Conservation (phyloP, 2,329 filamentous ascomycete genomes). For the Monosporascus sp. region DNA sequence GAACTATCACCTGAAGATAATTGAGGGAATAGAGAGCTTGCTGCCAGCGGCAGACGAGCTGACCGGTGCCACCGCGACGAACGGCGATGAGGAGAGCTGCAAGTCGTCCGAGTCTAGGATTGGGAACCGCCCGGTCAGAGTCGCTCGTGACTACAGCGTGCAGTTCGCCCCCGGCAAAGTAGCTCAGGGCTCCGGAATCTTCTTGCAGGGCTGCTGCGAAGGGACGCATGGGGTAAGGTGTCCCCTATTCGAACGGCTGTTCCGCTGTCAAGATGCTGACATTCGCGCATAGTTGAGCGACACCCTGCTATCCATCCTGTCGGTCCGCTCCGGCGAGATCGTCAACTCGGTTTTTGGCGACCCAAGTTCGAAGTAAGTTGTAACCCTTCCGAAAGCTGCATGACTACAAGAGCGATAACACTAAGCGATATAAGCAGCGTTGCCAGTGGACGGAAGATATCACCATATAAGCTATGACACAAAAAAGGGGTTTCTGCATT, state of each 20-base stretch:
- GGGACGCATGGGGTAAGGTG: slow-evolving; percentile 77
- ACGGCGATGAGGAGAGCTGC: slow-evolving; percentile 1
- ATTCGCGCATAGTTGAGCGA: slow-evolving; percentile 60
- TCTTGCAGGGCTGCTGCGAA: slow-evolving; percentile 93
- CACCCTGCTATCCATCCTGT: slow-evolving; percentile 73
- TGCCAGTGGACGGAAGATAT: neutral
- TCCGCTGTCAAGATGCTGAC: slow-evolving; percentile 3
- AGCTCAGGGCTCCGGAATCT: slow-evolving; percentile 71
- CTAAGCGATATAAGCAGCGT: neutral
- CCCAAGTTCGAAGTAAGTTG: neutral
- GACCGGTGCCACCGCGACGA: slow-evolving; percentile 8
- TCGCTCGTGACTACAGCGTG: slow-evolving; percentile 75
- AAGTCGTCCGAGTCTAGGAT: slow-evolving; percentile 31
- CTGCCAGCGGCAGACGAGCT: slow-evolving; percentile 44
- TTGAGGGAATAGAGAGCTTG: slow-evolving; percentile 61
- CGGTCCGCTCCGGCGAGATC: slow-evolving; percentile 72
- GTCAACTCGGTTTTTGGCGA: slow-evolving; percentile 68
- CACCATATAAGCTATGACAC: neutral
- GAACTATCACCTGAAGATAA: slow-evolving; percentile 72
- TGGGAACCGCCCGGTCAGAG: slow-evolving; percentile 45
- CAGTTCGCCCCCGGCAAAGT: slow-evolving; percentile 66
- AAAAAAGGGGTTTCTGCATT: neutral
- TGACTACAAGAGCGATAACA: neutral
- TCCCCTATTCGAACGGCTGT: slow-evolving; percentile 18
- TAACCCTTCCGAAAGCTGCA: neutral